Evolutionary conservation across 306 rosid genomes (phyloP).

Genomic region (Quercus berberidifolia): DNA sequence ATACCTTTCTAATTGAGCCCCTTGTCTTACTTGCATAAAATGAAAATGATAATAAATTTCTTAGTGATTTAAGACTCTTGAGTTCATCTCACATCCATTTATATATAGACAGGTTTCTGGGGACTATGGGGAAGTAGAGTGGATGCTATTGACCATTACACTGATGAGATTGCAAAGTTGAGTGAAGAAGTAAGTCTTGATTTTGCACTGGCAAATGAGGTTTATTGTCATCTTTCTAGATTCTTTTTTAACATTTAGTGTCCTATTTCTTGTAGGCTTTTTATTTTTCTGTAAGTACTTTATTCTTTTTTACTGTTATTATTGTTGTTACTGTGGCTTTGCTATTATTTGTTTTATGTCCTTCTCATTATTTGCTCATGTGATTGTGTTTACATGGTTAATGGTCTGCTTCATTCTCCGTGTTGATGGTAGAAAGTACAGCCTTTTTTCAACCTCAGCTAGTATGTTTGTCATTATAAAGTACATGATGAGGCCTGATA

Average conservation of each 20-base stretch:
- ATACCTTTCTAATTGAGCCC: background rate
- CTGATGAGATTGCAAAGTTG: conserved; percentile 37
- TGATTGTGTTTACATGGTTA: background rate
- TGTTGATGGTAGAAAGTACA: background rate
- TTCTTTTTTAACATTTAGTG: background rate
- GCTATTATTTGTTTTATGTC: background rate
- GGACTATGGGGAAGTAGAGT: conserved; percentile 63
- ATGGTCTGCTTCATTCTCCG: background rate
- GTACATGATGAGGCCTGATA: background rate
- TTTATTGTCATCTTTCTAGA: background rate
- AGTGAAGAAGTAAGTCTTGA: conserved; percentile 51
- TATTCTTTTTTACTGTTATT: background rate
- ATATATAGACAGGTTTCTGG: conserved; percentile 74
- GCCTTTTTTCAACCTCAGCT: background rate
- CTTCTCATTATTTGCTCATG: background rate
- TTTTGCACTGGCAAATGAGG: background rate
- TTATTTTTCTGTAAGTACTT: background rate
- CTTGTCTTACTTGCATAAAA: background rate
- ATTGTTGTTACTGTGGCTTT: background rate
- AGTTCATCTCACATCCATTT: conserved; percentile 30
- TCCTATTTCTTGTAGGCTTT: background rate
- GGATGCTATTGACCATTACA: conserved; percentile 71
- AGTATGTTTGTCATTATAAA: background rate
- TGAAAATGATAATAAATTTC: background rate
- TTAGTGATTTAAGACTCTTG: background rate